Base-by-base conservation (phyloP, 2,329 filamentous ascomycete genomes). In the Calonectria fujianensis region DNA sequence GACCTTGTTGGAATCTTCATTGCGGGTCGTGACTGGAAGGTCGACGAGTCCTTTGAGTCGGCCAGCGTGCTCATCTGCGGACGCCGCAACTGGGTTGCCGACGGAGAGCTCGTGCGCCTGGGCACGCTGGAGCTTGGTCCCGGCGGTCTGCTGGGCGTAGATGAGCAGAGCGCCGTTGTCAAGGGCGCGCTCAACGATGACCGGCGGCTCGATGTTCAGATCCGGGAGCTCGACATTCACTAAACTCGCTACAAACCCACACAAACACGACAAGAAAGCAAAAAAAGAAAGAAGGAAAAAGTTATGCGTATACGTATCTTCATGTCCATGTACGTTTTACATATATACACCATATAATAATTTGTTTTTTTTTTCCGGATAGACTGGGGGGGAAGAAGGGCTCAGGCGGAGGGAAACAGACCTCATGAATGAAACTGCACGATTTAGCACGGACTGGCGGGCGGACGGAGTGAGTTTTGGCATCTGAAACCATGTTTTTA, bases 221-320 rank as follows among this genome's bases (percentile, higher is more conserved):
- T 85, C 67, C 79, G 80, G 66, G 83, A 85, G 74, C 72, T 85
- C 63, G 84, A 85, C 64, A 78, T 86, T n/a, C 84, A 84, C 71
- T 85, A 76, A 77, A 45, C n/a, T 41, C 57, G 41, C 39, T 59
- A 70, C 59, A 24, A n/a, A 31, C 11, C 7, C 13, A n/a, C 52
- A 74, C 24, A 48, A 51, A 54, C 50, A 57, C 67, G 41, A 68
- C 37, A 66, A 29, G 51, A 39, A 74, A 35, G 32, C 9, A 41
- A 45, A n/a, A 20, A 39, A 71, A 61, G 48, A 48, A 24, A 31
- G 37, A 41, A 31, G 37, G 32, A 35, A 51, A 71, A 35, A 70
- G 32, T 51, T 48, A 73, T 63, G 54, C 54, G 54, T 31, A 70
- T 51, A 75, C 67, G 70, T 54, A 74, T 52, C 59, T 68, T 69